Base-by-base conservation (phyloP, 2,329 filamentous ascomycete species). In the Lachnum nothofagi region DNA sequence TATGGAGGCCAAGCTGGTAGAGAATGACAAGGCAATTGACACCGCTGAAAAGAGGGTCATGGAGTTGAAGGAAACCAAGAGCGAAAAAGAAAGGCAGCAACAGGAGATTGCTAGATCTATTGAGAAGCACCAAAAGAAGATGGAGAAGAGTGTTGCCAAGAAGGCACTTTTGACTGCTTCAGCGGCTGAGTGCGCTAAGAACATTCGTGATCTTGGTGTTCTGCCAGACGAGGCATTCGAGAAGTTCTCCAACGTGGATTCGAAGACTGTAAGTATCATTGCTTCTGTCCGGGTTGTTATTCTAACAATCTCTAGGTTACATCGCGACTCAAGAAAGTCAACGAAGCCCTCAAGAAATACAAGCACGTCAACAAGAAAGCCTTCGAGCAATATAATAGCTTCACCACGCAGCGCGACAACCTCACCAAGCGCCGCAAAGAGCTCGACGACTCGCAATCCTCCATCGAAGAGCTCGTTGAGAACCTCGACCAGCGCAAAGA, bases 281-380 rank as follows among this genome's bases (percentile, higher is more conserved):
- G 8, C 24, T 25, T 6, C 20, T 8, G 39, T 39, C 22, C 5
- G 42, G 19, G 22, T 14, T 16, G 20, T 22, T 41, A 43, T n/a
- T n/a, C 50, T 51, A 42, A 56, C 20, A 22, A 2, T 4, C 48
- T 29, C 9, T 33, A 63, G 57, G 60, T 65, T 27, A 53, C 56
- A 19, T 55, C 54, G 3, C 83, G 85, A 48, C 80, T 97, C 20
- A 90, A 93, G 70, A 94, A 91, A 63, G 89, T 91, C 63, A 94
- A 95, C 55, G 88, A 95, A 60, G 83, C 87, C 0, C 76, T 97
- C 46, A 97, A 97, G 72, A 95, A 96, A 67, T 97, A 93, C 72
- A 89, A 90, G 47, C 89, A 96, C 63, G 91, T 98, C 71, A 98
- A 98, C 79, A 98, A 97, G 73, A 97, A 98, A 72, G 93, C 93